Conservation (phyloP, 495 filamentous ascomycete species). For the Podospora fimiseda region DNA sequence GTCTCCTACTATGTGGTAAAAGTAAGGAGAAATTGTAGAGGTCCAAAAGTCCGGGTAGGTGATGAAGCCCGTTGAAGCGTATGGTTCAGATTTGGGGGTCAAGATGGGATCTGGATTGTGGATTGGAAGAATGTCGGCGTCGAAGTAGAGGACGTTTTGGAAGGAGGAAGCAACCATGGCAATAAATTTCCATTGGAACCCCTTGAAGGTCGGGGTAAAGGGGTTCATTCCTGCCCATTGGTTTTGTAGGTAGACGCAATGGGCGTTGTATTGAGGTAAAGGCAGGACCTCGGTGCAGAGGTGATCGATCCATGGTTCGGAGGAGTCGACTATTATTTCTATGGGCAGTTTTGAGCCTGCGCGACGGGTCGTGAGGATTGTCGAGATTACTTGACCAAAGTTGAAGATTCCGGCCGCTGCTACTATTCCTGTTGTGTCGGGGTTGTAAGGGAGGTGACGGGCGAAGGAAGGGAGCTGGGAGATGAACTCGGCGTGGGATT, state of each 20-base stretch:
- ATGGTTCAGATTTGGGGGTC: constrained; percentile 37
- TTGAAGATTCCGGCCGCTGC: constrained; percentile 31
- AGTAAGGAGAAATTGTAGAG: constrained; percentile 45
- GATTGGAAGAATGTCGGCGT: constrained; percentile 53
- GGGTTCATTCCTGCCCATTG: constrained; percentile 3
- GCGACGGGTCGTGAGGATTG: constrained; percentile 53
- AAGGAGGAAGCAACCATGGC: constrained; percentile 56
- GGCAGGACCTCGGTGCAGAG: constrained; percentile 50
- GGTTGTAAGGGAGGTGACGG: constrained; percentile 37
- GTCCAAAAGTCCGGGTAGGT: constrained; percentile 61
- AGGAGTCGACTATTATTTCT: constrained; percentile 51
- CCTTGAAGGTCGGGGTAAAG: constrained; percentile 9
- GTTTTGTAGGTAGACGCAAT: constrained; percentile 35
- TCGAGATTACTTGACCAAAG: constrained; percentile 35
- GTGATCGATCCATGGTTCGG: constrained; percentile 42
- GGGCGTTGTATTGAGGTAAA: constrained; percentile 45
- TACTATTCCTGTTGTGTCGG: constrained; percentile 49
- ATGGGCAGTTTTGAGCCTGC: constrained; percentile 51
- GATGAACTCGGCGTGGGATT: constrained; percentile 40
- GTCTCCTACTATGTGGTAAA: constrained; percentile 46
- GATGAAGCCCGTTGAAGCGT: constrained; percentile 46
- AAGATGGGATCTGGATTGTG: constrained; percentile 48
- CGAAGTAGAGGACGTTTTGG: constrained; percentile 56
- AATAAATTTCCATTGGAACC: constrained; percentile 57
- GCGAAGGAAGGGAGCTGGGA: constrained; percentile 28